Evolutionary conservation across 2,329 filamentous ascomycete species (phyloP).

Genomic region (Gliomastix tumulicola): DNA sequence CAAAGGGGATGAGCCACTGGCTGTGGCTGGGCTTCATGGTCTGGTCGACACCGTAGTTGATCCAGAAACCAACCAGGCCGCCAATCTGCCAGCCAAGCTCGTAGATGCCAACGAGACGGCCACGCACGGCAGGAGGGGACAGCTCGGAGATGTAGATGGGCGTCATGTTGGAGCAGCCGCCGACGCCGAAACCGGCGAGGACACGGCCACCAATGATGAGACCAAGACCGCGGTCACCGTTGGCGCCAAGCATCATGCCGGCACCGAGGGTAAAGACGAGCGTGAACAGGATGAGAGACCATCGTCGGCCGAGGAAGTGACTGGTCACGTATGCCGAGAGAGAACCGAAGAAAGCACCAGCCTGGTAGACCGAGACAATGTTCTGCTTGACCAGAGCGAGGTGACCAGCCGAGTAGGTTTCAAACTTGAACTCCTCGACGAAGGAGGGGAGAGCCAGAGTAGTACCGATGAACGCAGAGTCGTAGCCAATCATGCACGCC

Average conservation of each 20-base stretch:
- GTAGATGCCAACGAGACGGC: slow-evolving; percentile 59
- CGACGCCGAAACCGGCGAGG: slow-evolving; percentile 56
- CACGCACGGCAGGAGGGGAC: slow-evolving; percentile 55
- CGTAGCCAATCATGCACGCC: slow-evolving; percentile 52
- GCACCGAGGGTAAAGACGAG: slow-evolving; percentile 63
- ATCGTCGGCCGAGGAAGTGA: slow-evolving; percentile 61
- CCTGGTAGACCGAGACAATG: slow-evolving; percentile 77
- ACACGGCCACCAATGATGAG: slow-evolving; percentile 56
- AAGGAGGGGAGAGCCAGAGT: slow-evolving; percentile 13
- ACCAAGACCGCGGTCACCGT: slow-evolving; percentile 53
- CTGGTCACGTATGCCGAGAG: slow-evolving; percentile 53
- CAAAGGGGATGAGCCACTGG: slow-evolving; percentile 61
- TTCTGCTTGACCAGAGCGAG: slow-evolving; percentile 61
- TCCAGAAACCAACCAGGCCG: slow-evolving; percentile 58
- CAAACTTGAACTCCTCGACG: slow-evolving; percentile 59
- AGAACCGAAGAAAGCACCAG: slow-evolving; percentile 73
- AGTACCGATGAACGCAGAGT: slow-evolving; percentile 36
- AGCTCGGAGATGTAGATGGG: slow-evolving; percentile 57
- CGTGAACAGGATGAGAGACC: slow-evolving; percentile 54
- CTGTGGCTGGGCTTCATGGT: slow-evolving; percentile 35
- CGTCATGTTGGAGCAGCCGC: slow-evolving; percentile 55
- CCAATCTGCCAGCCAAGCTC: slow-evolving; percentile 61
- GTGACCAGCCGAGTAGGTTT: slow-evolving; percentile 33
- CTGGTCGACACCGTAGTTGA: slow-evolving; percentile 55
- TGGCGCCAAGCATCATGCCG: slow-evolving; percentile 65